Base-by-base conservation (phyloP, 345 rosid genomes). In the Heritiera fomes region DNA sequence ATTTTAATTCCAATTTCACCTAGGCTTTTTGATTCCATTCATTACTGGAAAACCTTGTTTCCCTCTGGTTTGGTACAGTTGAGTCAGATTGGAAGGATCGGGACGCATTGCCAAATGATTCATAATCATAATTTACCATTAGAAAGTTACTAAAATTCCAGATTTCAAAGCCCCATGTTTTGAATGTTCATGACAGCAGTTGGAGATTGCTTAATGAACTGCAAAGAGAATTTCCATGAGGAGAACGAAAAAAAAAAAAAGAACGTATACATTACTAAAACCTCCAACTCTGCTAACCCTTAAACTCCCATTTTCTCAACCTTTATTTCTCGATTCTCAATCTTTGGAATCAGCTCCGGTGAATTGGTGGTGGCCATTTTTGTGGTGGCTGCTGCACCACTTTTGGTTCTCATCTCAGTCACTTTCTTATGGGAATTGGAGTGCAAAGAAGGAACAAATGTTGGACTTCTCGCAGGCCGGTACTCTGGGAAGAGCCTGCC, bases 391-490 rank as follows among this genome's bases (percentile, higher is more conserved):
- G 78, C 82, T 18, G 64, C 41, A 28, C 63, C 83, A 6, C 8
- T 43, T 84, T 87, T 94, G 91, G 5, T 85, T 83, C 99, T 89
- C 98, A 94, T 96, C 79, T 94, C 98, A 12, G 92, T 66, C 40
- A 96, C 99, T 82, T 91, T 96, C 94, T 90, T 94, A 73, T 96
- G 99, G 6, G 97, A 94, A 87, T 94, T 96, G 77, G 99, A 96
- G 85, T 96, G 99, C 73, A 94, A 7, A 50, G 98, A 82, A 23
- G 97, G 98, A 73, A 91, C 79, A 18, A 92, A 96, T 9, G 98
- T 94, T n/a, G 98, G 99, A 68, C 99, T 96, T 53, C 90, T 91
- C 1, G 99, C 98, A 15, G 99, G 99, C 67, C 99, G 90, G 85
- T 96, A 96, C 77, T 96, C 98, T 0, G 99, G 99, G 87, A 89